Conservation (phyloP, 2,329 filamentous ascomycete species). For the Aspergillus terreus region DNA sequence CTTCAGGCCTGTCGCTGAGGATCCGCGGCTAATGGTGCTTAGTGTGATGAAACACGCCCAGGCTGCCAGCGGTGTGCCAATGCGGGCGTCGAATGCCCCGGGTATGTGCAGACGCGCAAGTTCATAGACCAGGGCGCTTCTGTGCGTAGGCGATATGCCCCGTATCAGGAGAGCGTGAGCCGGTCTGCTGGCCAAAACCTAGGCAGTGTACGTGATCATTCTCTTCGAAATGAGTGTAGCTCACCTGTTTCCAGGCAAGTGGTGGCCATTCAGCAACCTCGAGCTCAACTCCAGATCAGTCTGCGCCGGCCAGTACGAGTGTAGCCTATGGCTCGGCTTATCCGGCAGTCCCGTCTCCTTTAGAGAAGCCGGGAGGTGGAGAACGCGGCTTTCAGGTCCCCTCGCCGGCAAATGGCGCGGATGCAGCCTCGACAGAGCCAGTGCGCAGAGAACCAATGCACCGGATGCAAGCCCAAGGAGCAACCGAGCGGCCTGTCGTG, state of each 20-base stretch:
- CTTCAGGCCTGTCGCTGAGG: not conserved
- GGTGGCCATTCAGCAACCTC: not conserved
- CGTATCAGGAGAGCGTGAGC: slow-evolving; percentile 27
- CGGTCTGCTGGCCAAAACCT: slow-evolving; percentile 6
- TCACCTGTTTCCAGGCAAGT: slow-evolving; percentile 1
- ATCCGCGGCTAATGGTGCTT: not conserved
- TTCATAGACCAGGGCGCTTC: slow-evolving; percentile 43
- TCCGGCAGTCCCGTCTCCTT: not conserved
- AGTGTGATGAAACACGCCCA: slow-evolving; percentile 41
- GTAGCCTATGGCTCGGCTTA: not conserved
- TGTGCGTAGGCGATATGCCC: slow-evolving; percentile 37
- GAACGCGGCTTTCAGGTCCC: not conserved
- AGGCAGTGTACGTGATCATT: slow-evolving; percentile 3
- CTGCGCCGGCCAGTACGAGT: not conserved
- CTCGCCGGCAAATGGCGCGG: not conserved
- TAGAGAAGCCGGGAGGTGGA: not conserved
- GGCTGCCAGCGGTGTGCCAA: slow-evolving; percentile 35
- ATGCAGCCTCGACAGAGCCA: not conserved
- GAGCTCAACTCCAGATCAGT: not conserved
- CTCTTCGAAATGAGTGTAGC: not conserved
- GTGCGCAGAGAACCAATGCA: not conserved
- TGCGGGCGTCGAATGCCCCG: slow-evolving; percentile 37
- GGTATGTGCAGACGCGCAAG: slow-evolving; percentile 42
- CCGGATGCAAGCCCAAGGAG: not conserved
- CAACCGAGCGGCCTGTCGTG: not conserved